These are phyloP conservation scores for Lepiota subincarnata DNA, from an alignment of 768 basidiomycete species.

Conservation along the genomic window DNA sequence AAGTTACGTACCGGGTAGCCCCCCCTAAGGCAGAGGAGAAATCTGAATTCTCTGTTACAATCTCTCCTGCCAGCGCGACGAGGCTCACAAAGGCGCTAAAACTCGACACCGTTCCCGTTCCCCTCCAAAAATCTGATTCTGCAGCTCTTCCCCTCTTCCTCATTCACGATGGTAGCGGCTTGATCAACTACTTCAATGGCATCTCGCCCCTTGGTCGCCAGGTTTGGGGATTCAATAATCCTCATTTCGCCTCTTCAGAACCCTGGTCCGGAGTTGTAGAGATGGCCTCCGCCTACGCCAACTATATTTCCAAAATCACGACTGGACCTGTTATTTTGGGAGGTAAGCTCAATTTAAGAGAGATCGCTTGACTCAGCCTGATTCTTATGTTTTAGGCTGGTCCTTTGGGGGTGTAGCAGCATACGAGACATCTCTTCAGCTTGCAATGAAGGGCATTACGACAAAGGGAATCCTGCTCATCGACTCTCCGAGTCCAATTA, in stretches of 20 bases:
- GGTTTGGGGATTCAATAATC: conserved; percentile 62
- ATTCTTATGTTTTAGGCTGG: conserved; percentile 48
- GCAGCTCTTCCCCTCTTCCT: conserved; percentile 47
- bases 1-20: neutral
- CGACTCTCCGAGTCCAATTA: conserved; percentile 58
- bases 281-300: conserved; percentile 53
- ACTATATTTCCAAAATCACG: conserved; percentile 30
- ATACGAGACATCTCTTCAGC: conserved; percentile 56
- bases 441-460: conserved; percentile 35
- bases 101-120: conserved; percentile 26
- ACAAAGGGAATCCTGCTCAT: conserved; percentile 62
- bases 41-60: neutral
- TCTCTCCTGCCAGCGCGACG: neutral
- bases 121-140: conserved; percentile 32
- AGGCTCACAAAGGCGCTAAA: conserved; percentile 16
- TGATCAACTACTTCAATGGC: conserved; percentile 46
- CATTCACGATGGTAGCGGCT: conserved; percentile 72
- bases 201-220: conserved; percentile 43
- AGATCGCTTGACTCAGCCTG: neutral
- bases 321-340: conserved; percentile 48
- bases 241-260: conserved; percentile 38
- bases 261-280: conserved; percentile 45
- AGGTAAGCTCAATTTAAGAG: conserved; percentile 35
- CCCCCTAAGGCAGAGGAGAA: neutral
- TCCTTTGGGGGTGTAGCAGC: conserved; percentile 76